Evolutionary conservation across 75 land plant species (phyloP).

Genomic region (Picea glauca): DNA sequence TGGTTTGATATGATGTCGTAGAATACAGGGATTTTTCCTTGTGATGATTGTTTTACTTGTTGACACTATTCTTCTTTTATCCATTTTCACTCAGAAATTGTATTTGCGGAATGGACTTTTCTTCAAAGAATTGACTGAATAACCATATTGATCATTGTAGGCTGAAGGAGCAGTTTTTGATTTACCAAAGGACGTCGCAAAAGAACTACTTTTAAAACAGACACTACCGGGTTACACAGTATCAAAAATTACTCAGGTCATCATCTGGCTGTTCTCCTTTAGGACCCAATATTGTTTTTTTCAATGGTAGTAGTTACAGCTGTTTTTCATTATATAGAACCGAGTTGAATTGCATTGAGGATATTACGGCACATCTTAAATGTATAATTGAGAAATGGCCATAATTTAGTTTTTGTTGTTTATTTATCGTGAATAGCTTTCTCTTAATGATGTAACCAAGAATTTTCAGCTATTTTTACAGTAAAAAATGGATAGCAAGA

Average conservation of each 20-base stretch:
- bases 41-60: background rate
- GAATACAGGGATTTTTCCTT: no score
- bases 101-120: background rate
- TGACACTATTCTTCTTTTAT: background rate
- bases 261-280: background rate
- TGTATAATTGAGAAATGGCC: background rate
- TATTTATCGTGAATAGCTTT: no score
- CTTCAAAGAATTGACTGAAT: background rate
- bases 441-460: no score
- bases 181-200: constrained; percentile 91
- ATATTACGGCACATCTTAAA: background rate
- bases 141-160: constrained; percentile 17
- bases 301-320: background rate
- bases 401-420: no score
- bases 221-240: constrained; percentile 62
- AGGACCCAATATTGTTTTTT: background rate
- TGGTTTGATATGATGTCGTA: no score
- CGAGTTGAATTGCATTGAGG: background rate
- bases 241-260: constrained; percentile 68
- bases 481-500: no score
- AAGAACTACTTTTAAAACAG: constrained; percentile 67
- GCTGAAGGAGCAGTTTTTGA: constrained; percentile 91
- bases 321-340: background rate
- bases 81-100: background rate
- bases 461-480: no score